A percentile compares a stretch with the other conserved stretches of the same genome.
Conservation (phyloP, 2,329 filamentous ascomycete species). For the Pseudocercospora crystallina region DNA sequence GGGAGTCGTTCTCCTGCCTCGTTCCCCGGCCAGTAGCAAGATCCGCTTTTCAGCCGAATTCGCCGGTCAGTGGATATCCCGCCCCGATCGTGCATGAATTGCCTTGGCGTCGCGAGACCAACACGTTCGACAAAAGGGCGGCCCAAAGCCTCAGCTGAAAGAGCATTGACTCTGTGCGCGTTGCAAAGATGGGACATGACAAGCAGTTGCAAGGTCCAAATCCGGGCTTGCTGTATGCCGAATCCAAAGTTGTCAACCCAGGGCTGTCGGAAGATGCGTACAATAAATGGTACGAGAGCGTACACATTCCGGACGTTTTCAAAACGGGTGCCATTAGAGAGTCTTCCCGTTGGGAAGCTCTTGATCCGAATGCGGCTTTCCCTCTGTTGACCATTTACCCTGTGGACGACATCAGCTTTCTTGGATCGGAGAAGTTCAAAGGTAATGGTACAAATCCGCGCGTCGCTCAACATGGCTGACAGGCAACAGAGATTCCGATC, state of each 20-base stretch:
- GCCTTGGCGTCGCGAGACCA: too few relatives aligned
- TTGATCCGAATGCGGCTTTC: slow-evolving; percentile 8
- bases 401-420: slow-evolving; percentile 12
- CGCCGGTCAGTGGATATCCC: too few relatives aligned
- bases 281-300: slow-evolving; percentile 17
- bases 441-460: neutral
- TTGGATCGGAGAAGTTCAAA: slow-evolving; percentile 14
- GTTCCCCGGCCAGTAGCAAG: too few relatives aligned
- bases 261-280: slow-evolving; percentile 11
- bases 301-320: slow-evolving; percentile 22
- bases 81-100: too few relatives aligned
- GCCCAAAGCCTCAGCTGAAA: too few relatives aligned
- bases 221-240: slow-evolving; percentile 19
- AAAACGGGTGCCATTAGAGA: slow-evolving; percentile 14
- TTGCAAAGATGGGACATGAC: slow-evolving; percentile 9
- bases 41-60: too few relatives aligned
- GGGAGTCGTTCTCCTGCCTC: too few relatives aligned
- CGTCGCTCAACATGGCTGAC: neutral
- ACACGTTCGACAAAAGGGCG: too few relatives aligned
- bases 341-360: slow-evolving; percentile 13
- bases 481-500: slow-evolving; percentile 15
- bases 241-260: slow-evolving; percentile 14
- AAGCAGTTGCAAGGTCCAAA: slow-evolving; percentile 6
- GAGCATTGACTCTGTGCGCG: neutral
- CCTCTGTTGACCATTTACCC: slow-evolving; percentile 21